phyloP scores from a whole-genome alignment of 768 basidiomycete genomes.

The Royoungia palumana region DNA sequence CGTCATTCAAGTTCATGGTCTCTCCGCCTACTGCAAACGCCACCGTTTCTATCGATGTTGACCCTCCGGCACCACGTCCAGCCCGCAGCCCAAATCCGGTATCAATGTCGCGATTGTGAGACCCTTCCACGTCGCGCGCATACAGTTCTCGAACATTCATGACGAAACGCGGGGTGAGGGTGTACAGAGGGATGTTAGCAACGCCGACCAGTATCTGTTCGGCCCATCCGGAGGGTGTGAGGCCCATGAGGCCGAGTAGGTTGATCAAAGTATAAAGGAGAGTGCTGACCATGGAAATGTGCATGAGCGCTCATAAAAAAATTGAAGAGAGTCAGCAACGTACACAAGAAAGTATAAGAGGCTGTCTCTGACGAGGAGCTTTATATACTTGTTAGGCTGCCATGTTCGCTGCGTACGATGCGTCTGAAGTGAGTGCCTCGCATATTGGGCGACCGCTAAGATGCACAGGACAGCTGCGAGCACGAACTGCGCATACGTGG shows the following conservation, averaged over 20 bases:
- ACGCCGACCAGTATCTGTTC: not conserved
- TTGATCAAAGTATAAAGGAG: not conserved
- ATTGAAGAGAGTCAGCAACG: too few species aligned
- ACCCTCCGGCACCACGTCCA: not conserved
- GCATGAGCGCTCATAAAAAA: too few species aligned
- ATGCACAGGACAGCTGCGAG: too few species aligned
- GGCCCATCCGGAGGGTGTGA: not conserved
- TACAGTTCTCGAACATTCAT: not conserved
- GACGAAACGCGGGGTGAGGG: constrained; percentile 3
- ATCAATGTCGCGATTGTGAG: not conserved
- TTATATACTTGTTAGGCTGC: not conserved
- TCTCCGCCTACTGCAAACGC: too few species aligned
- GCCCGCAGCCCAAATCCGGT: not conserved
- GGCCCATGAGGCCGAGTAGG: not conserved
- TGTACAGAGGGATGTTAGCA: not conserved
- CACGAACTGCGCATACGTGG: too few species aligned
- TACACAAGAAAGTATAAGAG: too few species aligned
- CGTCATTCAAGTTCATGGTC: not conserved
- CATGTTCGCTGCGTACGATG: not conserved
- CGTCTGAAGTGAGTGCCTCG: too few species aligned
- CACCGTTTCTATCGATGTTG: too few species aligned
- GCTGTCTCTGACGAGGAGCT: not conserved
- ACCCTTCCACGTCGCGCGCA: not conserved
- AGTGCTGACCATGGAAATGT: too few species aligned
- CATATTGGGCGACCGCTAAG: too few species aligned